These are phyloP conservation scores for Mortierella sp. DNA, from an alignment of 371 early-diverging fungal genomes.

Conservation along the genomic window DNA sequence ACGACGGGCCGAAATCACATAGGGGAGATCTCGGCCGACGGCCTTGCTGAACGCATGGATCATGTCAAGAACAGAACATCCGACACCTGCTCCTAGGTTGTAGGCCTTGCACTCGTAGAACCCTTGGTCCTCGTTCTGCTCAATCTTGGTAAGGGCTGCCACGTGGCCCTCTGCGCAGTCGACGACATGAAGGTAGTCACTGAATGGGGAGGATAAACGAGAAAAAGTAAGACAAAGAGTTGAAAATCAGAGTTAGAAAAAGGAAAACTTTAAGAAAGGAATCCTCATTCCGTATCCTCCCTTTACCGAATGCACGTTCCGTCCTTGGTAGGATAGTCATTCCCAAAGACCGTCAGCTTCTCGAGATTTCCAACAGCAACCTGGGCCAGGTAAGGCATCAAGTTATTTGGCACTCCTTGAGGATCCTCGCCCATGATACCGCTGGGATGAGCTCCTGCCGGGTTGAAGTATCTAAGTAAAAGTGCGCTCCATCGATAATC, in stretches of 20 bases:
- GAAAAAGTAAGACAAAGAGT: too few species aligned
- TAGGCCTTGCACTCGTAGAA: slow-evolving; percentile 74
- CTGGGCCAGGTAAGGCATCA: slow-evolving; percentile 89
- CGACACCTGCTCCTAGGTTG: slow-evolving; percentile 89
- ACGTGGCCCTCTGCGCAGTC: slow-evolving; percentile 92
- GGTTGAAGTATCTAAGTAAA: slow-evolving; percentile 91
- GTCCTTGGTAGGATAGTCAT: slow-evolving; percentile 89
- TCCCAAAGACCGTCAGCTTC: slow-evolving; percentile 82
- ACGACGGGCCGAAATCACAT: slow-evolving; percentile 73
- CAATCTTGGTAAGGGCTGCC: slow-evolving; percentile 77
- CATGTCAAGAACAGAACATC: slow-evolving; percentile 87
- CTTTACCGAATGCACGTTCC: slow-evolving; percentile 86
- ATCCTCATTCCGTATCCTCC: too few species aligned
- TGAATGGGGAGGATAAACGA: too few species aligned
- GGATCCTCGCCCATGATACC: slow-evolving; percentile 92
- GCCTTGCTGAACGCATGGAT: slow-evolving; percentile 80
- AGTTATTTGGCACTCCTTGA: slow-evolving; percentile 82
- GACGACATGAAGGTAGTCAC: slow-evolving; percentile 90
- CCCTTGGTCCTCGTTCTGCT: slow-evolving; percentile 48
- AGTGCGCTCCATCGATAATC: slow-evolving; percentile 73
- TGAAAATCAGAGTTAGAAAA: too few species aligned
- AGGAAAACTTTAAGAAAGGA: neutral
- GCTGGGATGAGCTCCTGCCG: slow-evolving; percentile 89
- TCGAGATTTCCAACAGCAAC: slow-evolving; percentile 83
- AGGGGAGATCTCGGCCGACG: slow-evolving; percentile 72